phyloP scores from a whole-genome alignment of 441 rosid species.

The Euphorbia celastroides region DNA sequence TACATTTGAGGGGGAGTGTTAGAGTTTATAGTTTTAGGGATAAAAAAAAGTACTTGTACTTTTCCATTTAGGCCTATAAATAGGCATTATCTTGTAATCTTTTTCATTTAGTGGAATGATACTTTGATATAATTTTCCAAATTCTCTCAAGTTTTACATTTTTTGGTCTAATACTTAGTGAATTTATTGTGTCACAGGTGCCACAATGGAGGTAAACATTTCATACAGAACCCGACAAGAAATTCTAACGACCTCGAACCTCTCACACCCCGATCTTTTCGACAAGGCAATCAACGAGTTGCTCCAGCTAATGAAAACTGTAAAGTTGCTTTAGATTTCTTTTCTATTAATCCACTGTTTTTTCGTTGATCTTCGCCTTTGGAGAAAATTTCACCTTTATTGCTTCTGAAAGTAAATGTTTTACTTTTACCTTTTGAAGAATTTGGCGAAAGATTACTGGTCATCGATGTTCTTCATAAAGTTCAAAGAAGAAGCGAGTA shows the following conservation, averaged over 20 bases:
- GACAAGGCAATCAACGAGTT: slow-evolving; percentile 62
- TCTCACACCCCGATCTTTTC: slow-evolving; percentile 55
- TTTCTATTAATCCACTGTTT: no score
- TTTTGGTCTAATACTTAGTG: background rate
- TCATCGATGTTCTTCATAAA: slow-evolving; percentile 76
- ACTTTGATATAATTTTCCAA: no score
- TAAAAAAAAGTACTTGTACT: no score
- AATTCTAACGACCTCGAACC: slow-evolving; percentile 44
- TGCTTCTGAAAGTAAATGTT: background rate
- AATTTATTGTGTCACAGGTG: slow-evolving; percentile 41
- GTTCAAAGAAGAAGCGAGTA: slow-evolving; percentile 65
- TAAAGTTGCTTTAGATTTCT: slow-evolving; percentile 17
- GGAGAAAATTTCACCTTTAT: background rate
- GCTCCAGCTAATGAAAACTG: slow-evolving; percentile 78
- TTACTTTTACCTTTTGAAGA: slow-evolving; percentile 31
- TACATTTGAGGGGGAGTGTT: no score
- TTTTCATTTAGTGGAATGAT: no score
- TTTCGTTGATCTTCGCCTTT: background rate
- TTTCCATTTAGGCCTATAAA: no score
- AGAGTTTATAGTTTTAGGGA: no score
- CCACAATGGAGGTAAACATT: slow-evolving; percentile 81
- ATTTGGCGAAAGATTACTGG: slow-evolving; percentile 83
- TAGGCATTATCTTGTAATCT: no score
- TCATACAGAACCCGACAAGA: slow-evolving; percentile 68
- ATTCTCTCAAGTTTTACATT: no score